These are phyloP conservation scores for Alternaria solani DNA, from an alignment of 2,329 filamentous ascomycete species.

Conservation along the genomic window DNA sequence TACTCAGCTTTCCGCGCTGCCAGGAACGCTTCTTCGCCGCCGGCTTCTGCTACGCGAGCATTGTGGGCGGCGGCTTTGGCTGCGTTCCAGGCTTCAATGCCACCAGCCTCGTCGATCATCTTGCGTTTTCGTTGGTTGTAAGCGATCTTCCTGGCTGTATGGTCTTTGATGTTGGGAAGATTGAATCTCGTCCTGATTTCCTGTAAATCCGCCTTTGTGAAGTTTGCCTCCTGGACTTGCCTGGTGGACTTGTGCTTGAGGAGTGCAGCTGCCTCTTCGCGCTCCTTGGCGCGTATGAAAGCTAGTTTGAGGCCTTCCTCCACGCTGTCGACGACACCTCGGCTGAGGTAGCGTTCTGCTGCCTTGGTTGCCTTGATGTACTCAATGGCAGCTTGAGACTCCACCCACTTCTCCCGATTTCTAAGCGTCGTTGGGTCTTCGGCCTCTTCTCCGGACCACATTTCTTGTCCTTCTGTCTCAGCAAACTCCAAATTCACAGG, in stretches of 20 bases:
- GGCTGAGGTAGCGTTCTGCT: constrained; percentile 27
- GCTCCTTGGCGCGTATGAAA: constrained; percentile 32
- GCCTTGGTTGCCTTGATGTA: constrained; percentile 26
- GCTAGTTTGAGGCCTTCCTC: constrained; percentile 38
- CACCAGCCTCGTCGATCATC: constrained; percentile 26
- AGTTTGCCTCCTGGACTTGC: constrained; percentile 19
- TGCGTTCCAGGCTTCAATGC: constrained; percentile 26
- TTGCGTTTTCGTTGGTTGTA: constrained; percentile 24
- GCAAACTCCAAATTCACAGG: constrained; percentile 13
- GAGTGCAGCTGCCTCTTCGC: constrained; percentile 12
- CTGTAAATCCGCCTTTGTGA: constrained; percentile 24
- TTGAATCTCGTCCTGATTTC: constrained; percentile 20
- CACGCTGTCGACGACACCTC: constrained; percentile 31
- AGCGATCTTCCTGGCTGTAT: constrained; percentile 16
- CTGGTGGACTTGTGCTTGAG: constrained; percentile 19
- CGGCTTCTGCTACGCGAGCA: constrained; percentile 20
- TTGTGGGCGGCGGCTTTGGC: constrained; percentile 12
- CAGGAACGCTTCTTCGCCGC: constrained; percentile 21
- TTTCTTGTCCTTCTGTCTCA: constrained; percentile 20
- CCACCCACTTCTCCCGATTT: constrained; percentile 13
- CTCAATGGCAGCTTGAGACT: constrained; percentile 17
- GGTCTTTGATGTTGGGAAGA: constrained; percentile 19
- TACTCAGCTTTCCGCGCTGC: constrained; percentile 18
- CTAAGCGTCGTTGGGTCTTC: neutral
- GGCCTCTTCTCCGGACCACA: constrained; percentile 19